Percentiles rank a stretch among this genome's conserved stretches.
Evolutionary conservation across 148 eudicot species (phyloP).

Genomic region (Cornus suecica): DNA sequence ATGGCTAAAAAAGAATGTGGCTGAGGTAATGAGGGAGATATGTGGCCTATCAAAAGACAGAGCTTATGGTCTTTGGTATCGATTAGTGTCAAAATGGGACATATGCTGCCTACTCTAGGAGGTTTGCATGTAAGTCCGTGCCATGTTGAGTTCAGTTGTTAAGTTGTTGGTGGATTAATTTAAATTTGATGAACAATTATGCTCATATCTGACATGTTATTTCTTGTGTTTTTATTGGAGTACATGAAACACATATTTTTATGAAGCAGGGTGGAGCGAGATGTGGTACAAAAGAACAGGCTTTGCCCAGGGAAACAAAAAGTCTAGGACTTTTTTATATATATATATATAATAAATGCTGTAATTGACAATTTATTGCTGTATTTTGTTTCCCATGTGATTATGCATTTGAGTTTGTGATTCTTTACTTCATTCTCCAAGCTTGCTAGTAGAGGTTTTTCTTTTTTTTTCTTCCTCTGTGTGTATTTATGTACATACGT

Average conservation of each 20-base stretch:
- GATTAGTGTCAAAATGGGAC: not conserved
- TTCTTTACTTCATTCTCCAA: not conserved
- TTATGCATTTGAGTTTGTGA: not conserved
- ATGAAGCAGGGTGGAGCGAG: no score
- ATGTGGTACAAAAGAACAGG: not conserved
- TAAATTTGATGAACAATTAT: not conserved
- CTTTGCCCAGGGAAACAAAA: not conserved
- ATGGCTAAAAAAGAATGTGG: not conserved
- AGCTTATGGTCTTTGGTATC: not conserved
- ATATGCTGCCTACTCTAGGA: not conserved
- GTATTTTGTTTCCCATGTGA: not conserved
- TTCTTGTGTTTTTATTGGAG: not conserved
- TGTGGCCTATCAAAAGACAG: not conserved
- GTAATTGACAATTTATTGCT: not conserved
- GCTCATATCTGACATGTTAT: not conserved
- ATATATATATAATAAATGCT: no score
- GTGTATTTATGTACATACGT: not conserved
- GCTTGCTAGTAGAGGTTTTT: not conserved
- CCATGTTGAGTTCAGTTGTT: not conserved
- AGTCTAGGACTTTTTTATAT: no score
- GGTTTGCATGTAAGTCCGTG: not conserved
- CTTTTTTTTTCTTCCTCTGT: not conserved
- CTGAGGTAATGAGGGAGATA: not conserved
- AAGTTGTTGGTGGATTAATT: not conserved
- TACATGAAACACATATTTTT: not conserved